A percentile compares a stretch with the other conserved stretches of the same genome.
These are phyloP conservation scores for Punica granatum DNA, from an alignment of 345 rosid genomes.

Conservation along the genomic window DNA sequence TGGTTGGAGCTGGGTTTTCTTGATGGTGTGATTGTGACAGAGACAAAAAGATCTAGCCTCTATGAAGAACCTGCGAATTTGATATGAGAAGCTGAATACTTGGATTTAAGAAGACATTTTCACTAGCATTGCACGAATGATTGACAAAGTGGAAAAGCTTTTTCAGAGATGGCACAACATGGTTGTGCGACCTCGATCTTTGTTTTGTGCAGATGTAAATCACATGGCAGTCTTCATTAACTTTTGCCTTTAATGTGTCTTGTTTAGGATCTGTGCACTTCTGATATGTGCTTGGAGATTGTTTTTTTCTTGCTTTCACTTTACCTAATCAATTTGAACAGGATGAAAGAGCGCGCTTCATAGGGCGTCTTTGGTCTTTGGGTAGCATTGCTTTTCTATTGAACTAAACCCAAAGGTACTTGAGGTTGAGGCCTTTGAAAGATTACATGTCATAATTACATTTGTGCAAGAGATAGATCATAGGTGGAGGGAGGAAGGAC, in stretches of 20 bases:
- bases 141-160: neutral
- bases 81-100: neutral
- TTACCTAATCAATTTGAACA: neutral
- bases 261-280: neutral
- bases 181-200: neutral
- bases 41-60: neutral
- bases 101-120: neutral
- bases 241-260: neutral
- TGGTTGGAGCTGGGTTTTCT: neutral
- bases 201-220: neutral
- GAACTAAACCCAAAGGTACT: neutral
- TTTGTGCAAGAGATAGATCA: neutral
- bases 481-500: neutral
- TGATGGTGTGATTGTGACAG: neutral
- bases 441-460: neutral
- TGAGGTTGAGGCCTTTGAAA: neutral
- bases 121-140: neutral
- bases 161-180: neutral
- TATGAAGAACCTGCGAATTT: too few relatives aligned
- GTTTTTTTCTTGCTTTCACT: slow-evolving; percentile 5
- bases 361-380: neutral
- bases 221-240: neutral
- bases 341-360: neutral
- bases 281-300: neutral
- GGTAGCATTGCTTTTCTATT: neutral